These are phyloP conservation scores for Podospora comata DNA, from an alignment of 495 filamentous ascomycete genomes.

Conservation along the genomic window DNA sequence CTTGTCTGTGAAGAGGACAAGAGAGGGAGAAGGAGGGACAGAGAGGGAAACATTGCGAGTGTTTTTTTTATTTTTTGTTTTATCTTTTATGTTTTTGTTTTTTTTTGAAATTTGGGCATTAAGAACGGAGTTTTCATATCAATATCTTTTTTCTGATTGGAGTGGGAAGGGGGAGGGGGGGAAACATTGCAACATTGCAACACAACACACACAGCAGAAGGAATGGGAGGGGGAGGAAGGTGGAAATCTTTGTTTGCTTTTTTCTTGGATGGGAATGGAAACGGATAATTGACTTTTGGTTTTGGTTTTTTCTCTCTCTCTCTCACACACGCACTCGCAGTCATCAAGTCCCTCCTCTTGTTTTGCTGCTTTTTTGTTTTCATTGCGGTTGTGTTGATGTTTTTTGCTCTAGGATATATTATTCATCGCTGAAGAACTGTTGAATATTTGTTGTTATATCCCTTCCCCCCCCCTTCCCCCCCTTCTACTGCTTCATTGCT, in stretches of 20 bases:
- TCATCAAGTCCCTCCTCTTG: not conserved
- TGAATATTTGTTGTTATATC: not conserved
- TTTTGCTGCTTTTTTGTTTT: not conserved
- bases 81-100: too few species aligned
- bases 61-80: not conserved
- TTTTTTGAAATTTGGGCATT: not conserved
- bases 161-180: not conserved
- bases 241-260: not conserved
- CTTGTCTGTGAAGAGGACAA: not conserved
- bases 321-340: not conserved
- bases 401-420: not conserved
- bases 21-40: not conserved
- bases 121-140: not conserved
- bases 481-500: not conserved
- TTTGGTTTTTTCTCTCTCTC: not conserved
- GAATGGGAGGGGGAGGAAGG: not conserved
- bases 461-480: too few species aligned
- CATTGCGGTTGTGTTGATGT: not conserved
- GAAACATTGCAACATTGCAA: not conserved
- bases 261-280: not conserved
- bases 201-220: not conserved
- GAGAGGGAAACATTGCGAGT: not conserved
- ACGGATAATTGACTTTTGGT: not conserved
- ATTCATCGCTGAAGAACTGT: not conserved
- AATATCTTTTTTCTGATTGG: not conserved